These are phyloP conservation scores for Meyerozyma guilliermondii DNA, from an alignment of 1,139 yeast genomes.

Conservation along the genomic window DNA sequence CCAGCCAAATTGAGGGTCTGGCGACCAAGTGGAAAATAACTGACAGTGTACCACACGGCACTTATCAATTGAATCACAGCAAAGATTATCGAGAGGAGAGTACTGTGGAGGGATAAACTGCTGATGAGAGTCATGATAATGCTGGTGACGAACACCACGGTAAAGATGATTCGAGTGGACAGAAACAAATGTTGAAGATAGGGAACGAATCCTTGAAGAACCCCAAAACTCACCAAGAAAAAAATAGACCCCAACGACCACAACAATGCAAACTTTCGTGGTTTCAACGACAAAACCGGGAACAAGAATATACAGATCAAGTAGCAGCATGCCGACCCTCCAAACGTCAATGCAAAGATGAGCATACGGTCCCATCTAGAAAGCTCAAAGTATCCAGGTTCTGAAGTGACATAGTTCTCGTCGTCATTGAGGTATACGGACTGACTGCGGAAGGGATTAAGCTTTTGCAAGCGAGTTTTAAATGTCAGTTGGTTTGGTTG, in stretches of 20 bases:
- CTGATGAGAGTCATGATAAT: constrained; percentile 47
- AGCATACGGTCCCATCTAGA: constrained; percentile 58
- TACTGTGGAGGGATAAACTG: constrained; percentile 41
- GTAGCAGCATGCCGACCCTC: constrained; percentile 52
- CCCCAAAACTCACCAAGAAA: constrained; percentile 53
- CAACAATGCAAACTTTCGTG: constrained; percentile 53
- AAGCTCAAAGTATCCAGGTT: constrained; percentile 44
- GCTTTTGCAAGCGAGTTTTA: constrained; percentile 24
- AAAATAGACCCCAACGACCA: constrained; percentile 61
- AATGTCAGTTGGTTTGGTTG: constrained; percentile 19
- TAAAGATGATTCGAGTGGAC: constrained; percentile 48
- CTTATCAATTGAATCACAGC: constrained; percentile 48
- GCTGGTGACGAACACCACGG: constrained; percentile 43
- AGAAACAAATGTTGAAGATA: constrained; percentile 46
- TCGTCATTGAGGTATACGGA: constrained; percentile 40
- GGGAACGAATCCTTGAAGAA: constrained; percentile 48
- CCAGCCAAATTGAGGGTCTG: constrained; percentile 52
- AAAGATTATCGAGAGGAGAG: constrained; percentile 45
- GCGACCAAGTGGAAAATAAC: constrained; percentile 60
- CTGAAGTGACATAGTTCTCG: constrained; percentile 40
- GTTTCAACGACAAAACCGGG: constrained; percentile 52
- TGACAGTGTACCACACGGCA: constrained; percentile 54
- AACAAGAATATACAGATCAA: constrained; percentile 50
- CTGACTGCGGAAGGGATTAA: constrained; percentile 37
- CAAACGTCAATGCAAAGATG: constrained; percentile 50